Percentiles rank a stretch among this genome's conserved stretches.
Evolutionary conservation across 2,329 filamentous ascomycete species (phyloP).

Genomic region (Sarocladium strictum): DNA sequence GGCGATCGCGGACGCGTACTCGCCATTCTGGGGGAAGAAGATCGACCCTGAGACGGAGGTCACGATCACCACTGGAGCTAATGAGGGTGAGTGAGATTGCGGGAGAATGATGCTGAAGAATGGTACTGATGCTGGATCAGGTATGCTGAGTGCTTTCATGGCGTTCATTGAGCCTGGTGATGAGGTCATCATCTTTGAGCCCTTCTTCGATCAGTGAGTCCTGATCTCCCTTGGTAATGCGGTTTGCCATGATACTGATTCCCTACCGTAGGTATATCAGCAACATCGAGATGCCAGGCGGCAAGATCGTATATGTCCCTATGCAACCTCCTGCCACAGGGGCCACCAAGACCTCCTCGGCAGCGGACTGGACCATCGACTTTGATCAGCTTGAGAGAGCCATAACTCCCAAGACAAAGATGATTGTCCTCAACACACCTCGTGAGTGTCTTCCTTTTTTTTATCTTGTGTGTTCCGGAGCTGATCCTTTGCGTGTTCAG

Average conservation of each 20-base stretch:
- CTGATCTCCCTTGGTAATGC: neutral
- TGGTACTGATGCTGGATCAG: slow-evolving; percentile 24
- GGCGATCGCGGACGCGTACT: slow-evolving; percentile 88
- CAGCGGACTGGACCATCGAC: slow-evolving; percentile 82
- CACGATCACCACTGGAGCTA: slow-evolving; percentile 87
- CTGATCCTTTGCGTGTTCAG: slow-evolving; percentile 25
- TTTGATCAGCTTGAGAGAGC: slow-evolving; percentile 74
- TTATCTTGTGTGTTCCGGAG: neutral
- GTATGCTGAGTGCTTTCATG: slow-evolving; percentile 98
- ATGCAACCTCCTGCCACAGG: slow-evolving; percentile 82
- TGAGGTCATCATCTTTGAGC: slow-evolving; percentile 96
- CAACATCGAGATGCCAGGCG: slow-evolving; percentile 98
- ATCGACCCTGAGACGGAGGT: slow-evolving; percentile 89
- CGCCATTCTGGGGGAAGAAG: slow-evolving; percentile 75
- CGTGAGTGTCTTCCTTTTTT: slow-evolving; percentile 28
- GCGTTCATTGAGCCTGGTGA: slow-evolving; percentile 90
- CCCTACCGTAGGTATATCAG: slow-evolving; percentile 65
- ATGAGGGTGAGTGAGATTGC: slow-evolving; percentile 49
- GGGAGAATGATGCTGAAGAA: neutral
- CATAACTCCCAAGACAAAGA: slow-evolving; percentile 83
- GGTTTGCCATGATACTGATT: slow-evolving; percentile 10
- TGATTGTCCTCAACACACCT: slow-evolving; percentile 86
- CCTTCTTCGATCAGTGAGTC: slow-evolving; percentile 89
- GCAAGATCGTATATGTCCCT: slow-evolving; percentile 92
- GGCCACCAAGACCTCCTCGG: slow-evolving; percentile 71